These are phyloP conservation scores for Helicostylum pulchrum DNA, from an alignment of 192 early-diverging fungal species.

Conservation along the genomic window DNA sequence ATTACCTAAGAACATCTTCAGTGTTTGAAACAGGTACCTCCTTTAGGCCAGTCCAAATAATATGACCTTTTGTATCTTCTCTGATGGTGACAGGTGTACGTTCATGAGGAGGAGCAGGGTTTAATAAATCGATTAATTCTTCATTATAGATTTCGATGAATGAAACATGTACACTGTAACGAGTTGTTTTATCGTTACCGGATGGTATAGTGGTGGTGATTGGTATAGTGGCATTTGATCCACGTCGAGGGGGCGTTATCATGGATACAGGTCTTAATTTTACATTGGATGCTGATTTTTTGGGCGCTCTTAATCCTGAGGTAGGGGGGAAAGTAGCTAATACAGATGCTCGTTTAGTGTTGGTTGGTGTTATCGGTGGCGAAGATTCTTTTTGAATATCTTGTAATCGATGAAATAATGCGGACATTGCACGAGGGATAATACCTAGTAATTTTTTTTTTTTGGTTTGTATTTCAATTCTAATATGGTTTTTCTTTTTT, in stretches of 20 bases:
- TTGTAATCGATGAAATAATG: constrained; percentile 51
- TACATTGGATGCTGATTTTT: constrained; percentile 4
- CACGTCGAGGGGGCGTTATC: constrained; percentile 5
- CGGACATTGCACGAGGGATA: constrained; percentile 64
- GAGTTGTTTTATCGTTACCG: constrained; percentile 12
- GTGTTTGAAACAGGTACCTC: constrained; percentile 69
- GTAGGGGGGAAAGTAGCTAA: not conserved
- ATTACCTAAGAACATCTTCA: constrained; percentile 68
- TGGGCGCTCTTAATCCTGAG: constrained; percentile 12
- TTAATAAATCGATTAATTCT: constrained; percentile 91
- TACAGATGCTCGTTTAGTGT: not conserved
- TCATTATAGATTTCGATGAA: constrained; percentile 98
- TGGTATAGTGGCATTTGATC: constrained; percentile 1
- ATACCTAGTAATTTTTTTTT: constrained; percentile 40
- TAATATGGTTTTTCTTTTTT: not conserved
- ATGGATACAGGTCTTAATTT: constrained; percentile 19
- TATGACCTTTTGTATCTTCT: constrained; percentile 84
- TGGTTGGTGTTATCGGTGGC: not conserved
- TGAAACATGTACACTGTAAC: constrained; percentile 63
- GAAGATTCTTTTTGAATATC: constrained; percentile 7
- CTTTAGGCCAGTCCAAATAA: constrained; percentile 76
- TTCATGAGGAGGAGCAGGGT: constrained; percentile 53
- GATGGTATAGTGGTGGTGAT: not conserved
- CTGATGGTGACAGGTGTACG: constrained; percentile 68
- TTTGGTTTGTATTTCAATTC: not conserved